Evolutionary conservation across 1,284 basidiomycete genomes (phyloP).

Genomic region (Cutaneotrichosporon sp.): DNA sequence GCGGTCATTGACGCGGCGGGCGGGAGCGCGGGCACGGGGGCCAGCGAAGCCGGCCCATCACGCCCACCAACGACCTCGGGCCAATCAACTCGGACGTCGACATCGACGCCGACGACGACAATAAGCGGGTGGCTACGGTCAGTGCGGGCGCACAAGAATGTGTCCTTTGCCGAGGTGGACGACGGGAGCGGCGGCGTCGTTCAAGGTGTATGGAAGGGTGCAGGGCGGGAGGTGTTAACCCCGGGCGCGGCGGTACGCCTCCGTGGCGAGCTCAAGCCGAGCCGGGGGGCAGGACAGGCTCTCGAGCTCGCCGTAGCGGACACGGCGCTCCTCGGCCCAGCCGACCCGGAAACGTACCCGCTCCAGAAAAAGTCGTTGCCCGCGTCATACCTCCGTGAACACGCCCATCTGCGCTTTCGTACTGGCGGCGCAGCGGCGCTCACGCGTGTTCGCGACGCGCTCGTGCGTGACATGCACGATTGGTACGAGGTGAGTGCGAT

Average conservation of each 20-base stretch:
- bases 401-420: constrained; percentile 76
- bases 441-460: constrained; percentile 63
- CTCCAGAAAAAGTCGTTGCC: constrained; percentile 78
- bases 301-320: constrained; percentile 65
- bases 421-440: constrained; percentile 65
- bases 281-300: constrained; percentile 64
- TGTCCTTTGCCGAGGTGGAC: constrained; percentile 73
- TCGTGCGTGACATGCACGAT: constrained; percentile 54
- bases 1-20: neutral
- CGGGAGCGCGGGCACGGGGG: neutral
- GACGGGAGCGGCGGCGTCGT: constrained; percentile 71
- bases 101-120: neutral
- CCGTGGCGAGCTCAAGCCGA: constrained; percentile 60
- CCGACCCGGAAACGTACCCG: constrained; percentile 76
- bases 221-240: constrained; percentile 50
- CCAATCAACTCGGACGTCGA: neutral
- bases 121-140: constrained; percentile 75
- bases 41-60: neutral
- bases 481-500: constrained; percentile 63
- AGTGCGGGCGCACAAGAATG: constrained; percentile 74
- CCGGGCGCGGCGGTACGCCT: constrained; percentile 69
- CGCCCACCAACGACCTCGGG: neutral
- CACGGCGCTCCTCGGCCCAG: constrained; percentile 64
- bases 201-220: constrained; percentile 68
- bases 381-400: constrained; percentile 68